Conservation (phyloP, 1,284 basidiomycete genomes). For the Polyporus tsugae region DNA sequence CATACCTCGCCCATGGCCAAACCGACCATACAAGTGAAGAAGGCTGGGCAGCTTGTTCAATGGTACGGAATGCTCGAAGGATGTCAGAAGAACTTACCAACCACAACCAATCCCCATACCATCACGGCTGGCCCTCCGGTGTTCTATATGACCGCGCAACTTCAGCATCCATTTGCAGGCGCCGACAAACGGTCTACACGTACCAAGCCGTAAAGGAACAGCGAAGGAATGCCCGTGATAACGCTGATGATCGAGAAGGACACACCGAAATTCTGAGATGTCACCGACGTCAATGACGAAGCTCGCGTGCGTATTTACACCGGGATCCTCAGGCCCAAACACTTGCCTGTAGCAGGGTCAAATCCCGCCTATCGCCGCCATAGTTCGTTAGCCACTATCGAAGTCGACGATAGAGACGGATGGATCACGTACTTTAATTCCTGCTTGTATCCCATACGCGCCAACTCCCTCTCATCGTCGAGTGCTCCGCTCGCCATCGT, state of each 20-base stretch:
- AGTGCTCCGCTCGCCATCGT: slow-evolving; percentile 4
- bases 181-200: slow-evolving; percentile 36
- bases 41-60: slow-evolving; percentile 47
- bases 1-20: slow-evolving; percentile 77
- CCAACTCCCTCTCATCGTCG: slow-evolving; percentile 68
- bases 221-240: slow-evolving; percentile 72
- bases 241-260: slow-evolving; percentile 81
- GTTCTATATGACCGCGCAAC: slow-evolving; percentile 48
- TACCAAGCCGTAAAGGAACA: slow-evolving; percentile 73
- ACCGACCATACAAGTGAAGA: slow-evolving; percentile 72
- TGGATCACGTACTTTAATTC: slow-evolving; percentile 61
- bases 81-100: slow-evolving; percentile 41
- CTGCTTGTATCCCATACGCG: slow-evolving; percentile 80
- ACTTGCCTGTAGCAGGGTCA: slow-evolving; percentile 66
- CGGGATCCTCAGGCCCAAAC: slow-evolving; percentile 3
- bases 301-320: slow-evolving; percentile 6
- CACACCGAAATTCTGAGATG: slow-evolving; percentile 72
- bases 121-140: slow-evolving; percentile 79
- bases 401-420: background rate
- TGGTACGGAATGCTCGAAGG: background rate
- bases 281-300: slow-evolving; percentile 13
- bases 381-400: background rate
- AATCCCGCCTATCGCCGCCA: slow-evolving; percentile 52
- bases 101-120: slow-evolving; percentile 79
- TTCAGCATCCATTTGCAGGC: slow-evolving; percentile 20